phyloP scores from a whole-genome alignment of 805 yeast species.

The Komagataella kurtzmanii region DNA sequence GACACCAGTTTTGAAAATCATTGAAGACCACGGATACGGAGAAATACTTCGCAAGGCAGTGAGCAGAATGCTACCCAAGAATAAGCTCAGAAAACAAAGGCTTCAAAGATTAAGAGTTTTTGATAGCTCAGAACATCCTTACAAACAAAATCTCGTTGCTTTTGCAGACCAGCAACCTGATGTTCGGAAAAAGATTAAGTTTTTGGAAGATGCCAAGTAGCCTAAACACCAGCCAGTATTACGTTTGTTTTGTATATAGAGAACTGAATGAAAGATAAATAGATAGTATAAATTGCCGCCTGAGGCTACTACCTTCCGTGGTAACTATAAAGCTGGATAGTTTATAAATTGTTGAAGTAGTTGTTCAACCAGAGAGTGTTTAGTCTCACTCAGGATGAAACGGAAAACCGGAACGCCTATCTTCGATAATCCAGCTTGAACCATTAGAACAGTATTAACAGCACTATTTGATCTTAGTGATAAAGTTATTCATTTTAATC shows the following conservation, averaged over 20 bases:
- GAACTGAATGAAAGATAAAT: background rate
- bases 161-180: constrained; percentile 65
- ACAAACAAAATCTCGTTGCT: constrained; percentile 69
- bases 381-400: background rate
- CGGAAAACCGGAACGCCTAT: background rate
- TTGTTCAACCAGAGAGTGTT: too few relatives aligned
- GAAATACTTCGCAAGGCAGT: constrained; percentile 83
- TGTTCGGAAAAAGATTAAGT: constrained; percentile 28
- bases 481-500: constrained; percentile 71
- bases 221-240: background rate
- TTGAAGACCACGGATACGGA: constrained; percentile 72
- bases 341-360: too few relatives aligned
- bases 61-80: constrained; percentile 92
- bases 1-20: constrained; percentile 67
- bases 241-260: background rate
- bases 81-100: constrained; percentile 65
- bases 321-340: too few relatives aligned
- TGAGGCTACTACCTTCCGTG: background rate
- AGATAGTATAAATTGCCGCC: background rate
- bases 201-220: constrained; percentile 13
- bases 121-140: constrained; percentile 86
- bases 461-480: constrained; percentile 32
- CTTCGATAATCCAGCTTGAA: background rate
- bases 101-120: constrained; percentile 73
- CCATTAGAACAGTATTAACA: background rate